A percentile compares a stretch with the other conserved stretches of the same genome.
phyloP scores from a whole-genome alignment of 352 stramenopile genomes.

The Achlya hypogyna region DNA sequence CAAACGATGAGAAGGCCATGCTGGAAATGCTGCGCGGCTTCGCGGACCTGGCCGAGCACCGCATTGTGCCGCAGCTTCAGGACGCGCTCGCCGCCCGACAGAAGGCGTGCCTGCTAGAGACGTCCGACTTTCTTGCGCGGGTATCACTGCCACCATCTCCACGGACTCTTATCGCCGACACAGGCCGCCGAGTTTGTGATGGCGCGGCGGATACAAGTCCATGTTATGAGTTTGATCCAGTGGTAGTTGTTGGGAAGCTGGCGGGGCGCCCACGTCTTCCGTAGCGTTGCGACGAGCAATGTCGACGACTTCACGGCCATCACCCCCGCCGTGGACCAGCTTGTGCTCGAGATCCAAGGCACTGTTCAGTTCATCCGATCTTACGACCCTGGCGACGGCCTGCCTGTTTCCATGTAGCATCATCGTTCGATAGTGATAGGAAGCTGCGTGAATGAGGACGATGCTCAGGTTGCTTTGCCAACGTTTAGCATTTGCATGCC shows the following conservation, averaged over 20 bases:
- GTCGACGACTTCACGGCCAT: conserved; percentile 38
- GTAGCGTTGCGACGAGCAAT: conserved; percentile 24
- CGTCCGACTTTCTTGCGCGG: conserved; percentile 53
- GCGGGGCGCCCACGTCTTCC: not conserved
- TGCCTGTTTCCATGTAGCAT: not conserved
- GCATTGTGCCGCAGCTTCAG: conserved; percentile 40
- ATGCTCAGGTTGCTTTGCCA: not conserved
- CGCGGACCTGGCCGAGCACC: conserved; percentile 38
- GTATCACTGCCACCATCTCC: not conserved
- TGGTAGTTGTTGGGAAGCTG: conserved; percentile 21
- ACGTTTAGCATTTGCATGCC: no score
- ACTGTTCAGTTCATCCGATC: conserved; percentile 29
- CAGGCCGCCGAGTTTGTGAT: conserved; percentile 62
- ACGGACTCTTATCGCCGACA: no score
- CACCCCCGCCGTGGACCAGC: conserved; percentile 8
- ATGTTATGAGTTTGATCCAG: conserved; percentile 46
- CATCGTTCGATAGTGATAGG: not conserved
- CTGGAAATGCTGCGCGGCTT: conserved; percentile 66
- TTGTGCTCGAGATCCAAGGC: conserved; percentile 28
- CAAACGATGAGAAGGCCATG: conserved; percentile 48
- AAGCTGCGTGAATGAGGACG: not conserved
- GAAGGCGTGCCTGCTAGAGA: conserved; percentile 43
- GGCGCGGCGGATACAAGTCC: conserved; percentile 51
- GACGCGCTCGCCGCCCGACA: conserved; percentile 31
- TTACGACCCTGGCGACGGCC: not conserved